Base-by-base conservation (phyloP, 2,329 filamentous ascomycete species). In the Atkinsonella texensis region DNA sequence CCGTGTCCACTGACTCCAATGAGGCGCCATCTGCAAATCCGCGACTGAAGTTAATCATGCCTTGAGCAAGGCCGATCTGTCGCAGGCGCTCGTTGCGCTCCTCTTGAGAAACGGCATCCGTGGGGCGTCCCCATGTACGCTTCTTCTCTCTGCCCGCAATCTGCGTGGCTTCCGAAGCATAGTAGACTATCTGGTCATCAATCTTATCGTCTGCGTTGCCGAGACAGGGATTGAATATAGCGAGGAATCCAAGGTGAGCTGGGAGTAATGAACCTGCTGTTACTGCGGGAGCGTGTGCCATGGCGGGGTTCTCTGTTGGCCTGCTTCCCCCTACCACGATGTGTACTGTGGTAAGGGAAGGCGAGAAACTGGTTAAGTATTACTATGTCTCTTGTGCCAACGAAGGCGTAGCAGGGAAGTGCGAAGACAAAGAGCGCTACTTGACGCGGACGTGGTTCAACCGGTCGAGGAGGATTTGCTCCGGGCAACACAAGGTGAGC, bases 11-110 rank as follows among this genome's bases (percentile, higher is more conserved):
- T 10, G 83, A 82, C 61, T 95, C 88, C 40, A 96, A 80, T 2
- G 87, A 67, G 58, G 83, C 76, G 53, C 84, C 87, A 55, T 81
- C 77, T 2, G 90, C 86, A 68, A 98, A 98, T 60, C 83, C 90
- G 63, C 83, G 85, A 61, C 87, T 87, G 70, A 98, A 98, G 65
- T 84, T 87, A 53, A 95, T 85, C 85, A 97, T 95, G 64, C 90
- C 93, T 71, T 98, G 93, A 41, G 93, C 93, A 56, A 98, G 80
- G 39, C 93, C 93, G 64, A 98, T 89, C 73, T 96, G 90, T 57
- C 93, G 81, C 61, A 97, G 73, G 60, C 84, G 85, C 70, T 95
- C 87, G 68, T 97, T 93, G 63, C 83, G 81, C 62, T 89, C 82
- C 57, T 87, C 81, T 47, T 78, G 69, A 2, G 74, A 74, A 31